Conservation (phyloP, 139 green algal species). For the Chlorella sp. region DNA sequence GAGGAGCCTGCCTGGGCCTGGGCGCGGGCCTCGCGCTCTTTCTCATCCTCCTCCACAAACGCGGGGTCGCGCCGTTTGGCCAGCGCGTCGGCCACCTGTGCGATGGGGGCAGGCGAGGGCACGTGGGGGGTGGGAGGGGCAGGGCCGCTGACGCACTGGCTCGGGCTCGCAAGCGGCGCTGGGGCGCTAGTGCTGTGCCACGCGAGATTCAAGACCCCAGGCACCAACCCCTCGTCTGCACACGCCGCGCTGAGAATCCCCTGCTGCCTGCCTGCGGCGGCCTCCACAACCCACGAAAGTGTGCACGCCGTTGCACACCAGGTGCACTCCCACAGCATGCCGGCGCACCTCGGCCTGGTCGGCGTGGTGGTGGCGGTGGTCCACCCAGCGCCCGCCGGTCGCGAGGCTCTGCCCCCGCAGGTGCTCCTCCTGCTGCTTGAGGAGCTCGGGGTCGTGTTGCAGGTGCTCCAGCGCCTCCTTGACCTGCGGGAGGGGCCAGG, state of each 20-base stretch:
- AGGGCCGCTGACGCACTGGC: too few relatives aligned
- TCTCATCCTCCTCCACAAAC: conserved; percentile 6
- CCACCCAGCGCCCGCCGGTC: not conserved
- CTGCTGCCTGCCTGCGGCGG: not conserved
- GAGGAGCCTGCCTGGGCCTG: not conserved
- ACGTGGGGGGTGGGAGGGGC: not conserved
- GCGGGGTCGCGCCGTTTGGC: not conserved
- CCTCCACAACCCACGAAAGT: not conserved
- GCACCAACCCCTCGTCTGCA: too few relatives aligned
- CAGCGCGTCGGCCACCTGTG: conserved; percentile 18
- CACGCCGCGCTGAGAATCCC: not conserved
- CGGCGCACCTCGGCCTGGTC: not conserved
- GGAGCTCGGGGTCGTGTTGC: not conserved
- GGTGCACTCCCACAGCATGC: not conserved
- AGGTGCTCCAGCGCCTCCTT: not conserved
- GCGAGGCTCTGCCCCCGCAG: not conserved
- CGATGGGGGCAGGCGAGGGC: not conserved
- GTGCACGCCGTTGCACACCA: not conserved
- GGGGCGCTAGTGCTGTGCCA: not conserved
- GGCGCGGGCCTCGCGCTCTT: conserved; percentile 14
- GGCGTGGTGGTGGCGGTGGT: not conserved
- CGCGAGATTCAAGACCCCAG: not conserved
- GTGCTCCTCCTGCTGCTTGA: not conserved
- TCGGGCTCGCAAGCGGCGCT: conserved; percentile 1
- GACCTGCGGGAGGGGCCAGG: not conserved